Conservation (phyloP, 169 alveolate genomes). For the Babesia caballi region DNA sequence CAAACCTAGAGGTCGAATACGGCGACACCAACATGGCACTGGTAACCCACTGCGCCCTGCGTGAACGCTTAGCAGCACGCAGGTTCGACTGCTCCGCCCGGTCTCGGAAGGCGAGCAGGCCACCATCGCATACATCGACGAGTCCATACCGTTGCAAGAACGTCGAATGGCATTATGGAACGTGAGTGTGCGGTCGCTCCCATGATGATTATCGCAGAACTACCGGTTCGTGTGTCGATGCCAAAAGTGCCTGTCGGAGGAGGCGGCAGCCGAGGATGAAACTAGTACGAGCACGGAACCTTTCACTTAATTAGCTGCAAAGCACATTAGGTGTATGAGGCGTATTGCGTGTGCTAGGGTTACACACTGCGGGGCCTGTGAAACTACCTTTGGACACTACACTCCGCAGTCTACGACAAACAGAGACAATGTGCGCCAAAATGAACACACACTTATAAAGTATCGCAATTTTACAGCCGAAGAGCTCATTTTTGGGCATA, state of each 20-base stretch:
- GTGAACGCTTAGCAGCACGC: background rate
- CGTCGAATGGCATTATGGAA: constrained; percentile 26
- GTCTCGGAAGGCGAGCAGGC: constrained; percentile 49
- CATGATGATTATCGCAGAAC: constrained; percentile 14
- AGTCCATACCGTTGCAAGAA: background rate
- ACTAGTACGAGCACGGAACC: no score
- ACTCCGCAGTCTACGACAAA: no score
- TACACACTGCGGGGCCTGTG: no score
- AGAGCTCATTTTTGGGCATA: no score
- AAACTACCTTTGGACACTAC: no score
- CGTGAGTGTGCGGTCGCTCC: background rate
- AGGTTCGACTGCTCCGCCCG: constrained; percentile 33
- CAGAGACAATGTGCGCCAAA: no score
- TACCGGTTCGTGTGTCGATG: constrained; percentile 54
- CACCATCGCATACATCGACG: constrained; percentile 55
- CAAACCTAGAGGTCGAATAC: constrained; percentile 56
- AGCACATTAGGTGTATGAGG: no score
- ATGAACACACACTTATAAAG: no score
- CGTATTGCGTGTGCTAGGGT: no score
- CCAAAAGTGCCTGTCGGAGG: constrained; percentile 37
- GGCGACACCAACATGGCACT: constrained; percentile 24
- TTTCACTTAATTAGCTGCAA: no score
- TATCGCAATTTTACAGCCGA: no score
- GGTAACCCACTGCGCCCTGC: background rate
- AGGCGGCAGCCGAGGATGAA: background rate